Base-by-base conservation (phyloP, 176 grass and related monocot genomes). In the Urochloa ruziziensis region DNA sequence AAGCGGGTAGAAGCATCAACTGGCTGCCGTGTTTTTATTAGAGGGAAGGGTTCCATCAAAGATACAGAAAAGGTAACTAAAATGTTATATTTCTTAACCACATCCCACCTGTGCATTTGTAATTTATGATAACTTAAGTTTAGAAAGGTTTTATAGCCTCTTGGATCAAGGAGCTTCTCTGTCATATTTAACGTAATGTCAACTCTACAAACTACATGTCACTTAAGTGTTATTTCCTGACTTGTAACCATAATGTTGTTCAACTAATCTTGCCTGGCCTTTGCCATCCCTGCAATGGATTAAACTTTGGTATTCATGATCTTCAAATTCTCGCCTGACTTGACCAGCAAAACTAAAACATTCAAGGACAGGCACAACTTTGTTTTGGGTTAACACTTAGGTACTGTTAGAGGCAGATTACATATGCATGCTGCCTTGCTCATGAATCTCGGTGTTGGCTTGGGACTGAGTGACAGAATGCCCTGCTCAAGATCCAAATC, bases 11-110 rank as follows among this genome's bases (percentile, higher is more conserved):
- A 97, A 85, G 84, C 89, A 73, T 93, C 94, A 80, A 94, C 91
- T 56, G 94, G 90, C 13, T 97, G 94, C 60, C 94, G 91, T 80
- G 91, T 97, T 88, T 90, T 94, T 65, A 97, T 97, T 64, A 90
- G 94, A 77, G 94, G 94, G 73, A 92, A 86, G 30, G 94, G 94
- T 68, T 93, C 90, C 30, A 94, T 97, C 81, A 97, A 97, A 91
- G 91, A 97, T 83, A 79, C 87, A 70, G 89, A 77, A 34, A 91
- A 92, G 91, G 94, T 97, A 84, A 58, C 25, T 37, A 74, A 84
- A 70, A 23, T 14, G 2, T 21, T 79, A 10, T 66, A 30, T 29
- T 12, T 16, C 42, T 87, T 23, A 61, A 64, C 67, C 54, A 5
- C 9, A 11, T 46, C 5, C 0, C 80, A 54, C 10, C 39, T 52